A percentile compares a stretch with the other conserved stretches of the same genome.
These are phyloP conservation scores for Neltuma alba DNA, from an alignment of 306 rosid genomes.

Conservation along the genomic window DNA sequence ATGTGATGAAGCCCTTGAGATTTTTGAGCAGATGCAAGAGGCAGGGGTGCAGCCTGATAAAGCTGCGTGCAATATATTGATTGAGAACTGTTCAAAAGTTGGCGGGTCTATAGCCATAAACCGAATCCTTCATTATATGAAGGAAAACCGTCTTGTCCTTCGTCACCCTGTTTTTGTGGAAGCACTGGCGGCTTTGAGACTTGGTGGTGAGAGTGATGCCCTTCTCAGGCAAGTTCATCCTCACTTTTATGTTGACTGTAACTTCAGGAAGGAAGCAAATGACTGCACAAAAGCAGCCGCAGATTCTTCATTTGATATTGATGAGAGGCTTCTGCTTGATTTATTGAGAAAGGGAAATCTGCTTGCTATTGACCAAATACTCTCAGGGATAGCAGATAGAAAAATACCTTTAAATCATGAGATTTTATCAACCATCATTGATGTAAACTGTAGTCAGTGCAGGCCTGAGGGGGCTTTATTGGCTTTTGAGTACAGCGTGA, in stretches of 20 bases:
- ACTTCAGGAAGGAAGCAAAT: conserved; percentile 37
- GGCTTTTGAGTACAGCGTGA: conserved; percentile 63
- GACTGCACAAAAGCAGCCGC: conserved; percentile 28
- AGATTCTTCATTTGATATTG: conserved; percentile 36
- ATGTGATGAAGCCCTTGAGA: conserved; percentile 74
- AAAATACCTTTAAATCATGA: conserved; percentile 48
- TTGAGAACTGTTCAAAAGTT: conserved; percentile 66
- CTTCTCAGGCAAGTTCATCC: conserved; percentile 84
- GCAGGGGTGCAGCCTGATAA: conserved; percentile 81
- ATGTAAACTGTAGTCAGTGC: conserved; percentile 49
- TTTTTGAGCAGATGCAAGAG: conserved; percentile 77
- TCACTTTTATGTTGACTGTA: conserved; percentile 48
- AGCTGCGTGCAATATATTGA: conserved; percentile 84
- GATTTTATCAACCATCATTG: conserved; percentile 60
- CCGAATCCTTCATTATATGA: conserved; percentile 69
- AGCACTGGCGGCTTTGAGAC: conserved; percentile 61
- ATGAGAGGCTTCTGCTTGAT: conserved; percentile 52
- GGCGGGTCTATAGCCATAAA: conserved; percentile 53
- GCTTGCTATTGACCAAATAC: conserved; percentile 58
- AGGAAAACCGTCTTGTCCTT: conserved; percentile 64
- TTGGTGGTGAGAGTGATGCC: conserved; percentile 51
- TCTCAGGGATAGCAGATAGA: conserved; percentile 52
- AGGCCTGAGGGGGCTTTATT: conserved; percentile 67
- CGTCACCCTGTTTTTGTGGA: conserved; percentile 68
- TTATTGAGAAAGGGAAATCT: conserved; percentile 65